Percentiles rank a stretch among this genome's conserved stretches.
These are phyloP conservation scores for Pleurotus tuber-regium DNA, from an alignment of 768 basidiomycete genomes.

Conservation along the genomic window DNA sequence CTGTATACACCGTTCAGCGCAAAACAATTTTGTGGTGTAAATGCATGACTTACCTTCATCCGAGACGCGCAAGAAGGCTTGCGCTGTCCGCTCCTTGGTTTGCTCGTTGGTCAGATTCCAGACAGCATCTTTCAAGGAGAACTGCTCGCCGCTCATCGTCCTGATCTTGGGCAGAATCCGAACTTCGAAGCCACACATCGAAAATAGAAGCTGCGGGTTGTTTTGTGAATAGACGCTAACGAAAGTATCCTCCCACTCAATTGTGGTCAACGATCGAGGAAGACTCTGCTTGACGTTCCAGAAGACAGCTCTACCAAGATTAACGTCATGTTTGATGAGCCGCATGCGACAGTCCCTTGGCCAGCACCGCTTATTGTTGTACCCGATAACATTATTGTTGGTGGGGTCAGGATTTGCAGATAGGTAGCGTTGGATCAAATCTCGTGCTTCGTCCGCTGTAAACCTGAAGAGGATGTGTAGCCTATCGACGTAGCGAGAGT, in stretches of 20 bases:
- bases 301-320: conserved; percentile 95
- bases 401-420: conserved; percentile 98
- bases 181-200: conserved; percentile 99
- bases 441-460: conserved; percentile 94
- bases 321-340: conserved; percentile 98
- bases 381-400: conserved; percentile 98
- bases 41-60: conserved; percentile 65
- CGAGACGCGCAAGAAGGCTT: conserved; percentile 96
- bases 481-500: conserved; percentile 94
- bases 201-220: conserved; percentile 96
- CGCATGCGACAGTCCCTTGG: conserved; percentile 99
- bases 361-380: conserved; percentile 99
- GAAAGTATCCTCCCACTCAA: conserved; percentile 99
- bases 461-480: conserved; percentile 97
- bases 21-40: conserved; percentile 1
- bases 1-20: conserved; percentile 30
- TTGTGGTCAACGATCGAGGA: conserved; percentile 93
- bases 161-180: conserved; percentile 96
- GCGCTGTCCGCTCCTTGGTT: conserved; percentile 95
- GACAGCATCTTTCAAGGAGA: conserved; percentile 92
- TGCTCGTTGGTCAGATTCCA: conserved; percentile 98
- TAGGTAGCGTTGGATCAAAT: conserved; percentile 96
- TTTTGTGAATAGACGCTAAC: conserved; percentile 97
- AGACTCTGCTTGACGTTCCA: conserved; percentile 99
- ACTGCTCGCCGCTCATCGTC: conserved; percentile 94